These are phyloP conservation scores for Backusella luteola DNA, from an alignment of 192 early-diverging fungal genomes.

Conservation along the genomic window DNA sequence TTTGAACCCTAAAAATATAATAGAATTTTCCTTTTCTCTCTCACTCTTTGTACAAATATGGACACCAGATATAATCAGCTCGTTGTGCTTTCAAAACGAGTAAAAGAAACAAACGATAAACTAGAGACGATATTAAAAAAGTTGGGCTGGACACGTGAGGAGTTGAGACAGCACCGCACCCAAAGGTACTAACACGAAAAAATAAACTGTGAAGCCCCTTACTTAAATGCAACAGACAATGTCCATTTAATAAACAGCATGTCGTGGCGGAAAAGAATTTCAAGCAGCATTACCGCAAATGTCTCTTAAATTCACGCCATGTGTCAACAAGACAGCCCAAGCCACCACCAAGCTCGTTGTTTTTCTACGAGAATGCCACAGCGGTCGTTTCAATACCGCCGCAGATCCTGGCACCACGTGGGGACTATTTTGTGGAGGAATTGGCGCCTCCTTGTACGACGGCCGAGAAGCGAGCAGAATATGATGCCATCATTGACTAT, in stretches of 20 bases:
- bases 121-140: neutral
- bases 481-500: neutral
- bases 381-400: neutral
- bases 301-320: neutral
- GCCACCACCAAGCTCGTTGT: constrained; percentile 6
- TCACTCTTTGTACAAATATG: neutral
- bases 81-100: constrained; percentile 4
- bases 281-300: neutral
- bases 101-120: constrained; percentile 5
- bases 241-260: constrained; percentile 5
- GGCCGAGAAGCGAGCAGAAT: neutral
- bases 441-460: neutral
- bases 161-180: neutral
- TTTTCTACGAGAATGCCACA: constrained; percentile 5
- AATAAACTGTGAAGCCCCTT: neutral
- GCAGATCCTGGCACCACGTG: neutral
- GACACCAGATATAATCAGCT: constrained; percentile 6
- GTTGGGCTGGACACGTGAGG: constrained; percentile 8
- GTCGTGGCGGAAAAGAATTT: neutral
- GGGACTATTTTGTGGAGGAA: neutral
- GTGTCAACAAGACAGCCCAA: neutral
- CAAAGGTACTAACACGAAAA: neutral
- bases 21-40: neutral
- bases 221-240: neutral
- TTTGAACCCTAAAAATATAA: no score